Evolutionary conservation across 257 asterid species (phyloP).

Genomic region (Scutellaria galericulata): DNA sequence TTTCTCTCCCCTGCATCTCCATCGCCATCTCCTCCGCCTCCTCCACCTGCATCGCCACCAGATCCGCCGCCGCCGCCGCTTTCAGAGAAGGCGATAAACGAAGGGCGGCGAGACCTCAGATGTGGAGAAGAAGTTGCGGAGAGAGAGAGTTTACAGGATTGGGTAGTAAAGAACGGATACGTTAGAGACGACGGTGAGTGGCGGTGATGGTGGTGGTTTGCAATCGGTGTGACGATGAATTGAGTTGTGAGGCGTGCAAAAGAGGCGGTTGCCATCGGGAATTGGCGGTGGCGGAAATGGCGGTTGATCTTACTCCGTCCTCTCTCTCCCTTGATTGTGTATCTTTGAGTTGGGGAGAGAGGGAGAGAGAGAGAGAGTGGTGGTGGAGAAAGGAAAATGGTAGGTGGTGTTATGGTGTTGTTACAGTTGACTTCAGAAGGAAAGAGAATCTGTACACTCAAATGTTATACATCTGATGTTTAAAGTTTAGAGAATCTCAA

Average conservation of each 20-base stretch:
- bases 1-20: conserved; percentile 77
- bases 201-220: conserved; percentile 22
- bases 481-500: conserved; percentile 22
- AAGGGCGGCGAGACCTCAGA: conserved; percentile 39
- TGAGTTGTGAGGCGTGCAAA: conserved; percentile 46
- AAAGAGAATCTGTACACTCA: background rate
- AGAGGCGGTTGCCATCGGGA: conserved; percentile 40
- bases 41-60: conserved; percentile 31
- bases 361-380: conserved; percentile 26
- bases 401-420: background rate
- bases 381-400: conserved; percentile 28
- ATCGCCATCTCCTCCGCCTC: conserved; percentile 42
- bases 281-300: background rate
- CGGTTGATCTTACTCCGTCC: background rate
- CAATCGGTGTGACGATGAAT: conserved; percentile 28
- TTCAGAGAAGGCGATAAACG: conserved; percentile 44
- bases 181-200: conserved; percentile 32
- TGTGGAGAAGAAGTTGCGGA: conserved; percentile 39
- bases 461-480: conserved; percentile 1
- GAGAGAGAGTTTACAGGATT: conserved; percentile 26
- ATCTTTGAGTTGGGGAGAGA: background rate
- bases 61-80: conserved; percentile 38
- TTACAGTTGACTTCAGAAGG: conserved; percentile 32
- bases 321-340: conserved; percentile 7
- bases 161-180: conserved; percentile 37